Evolutionary conservation across 2,329 filamentous ascomycete genomes (phyloP), one percentile per base, ranked within the genome.

Genomic region (Venturia nashicola): DNA sequence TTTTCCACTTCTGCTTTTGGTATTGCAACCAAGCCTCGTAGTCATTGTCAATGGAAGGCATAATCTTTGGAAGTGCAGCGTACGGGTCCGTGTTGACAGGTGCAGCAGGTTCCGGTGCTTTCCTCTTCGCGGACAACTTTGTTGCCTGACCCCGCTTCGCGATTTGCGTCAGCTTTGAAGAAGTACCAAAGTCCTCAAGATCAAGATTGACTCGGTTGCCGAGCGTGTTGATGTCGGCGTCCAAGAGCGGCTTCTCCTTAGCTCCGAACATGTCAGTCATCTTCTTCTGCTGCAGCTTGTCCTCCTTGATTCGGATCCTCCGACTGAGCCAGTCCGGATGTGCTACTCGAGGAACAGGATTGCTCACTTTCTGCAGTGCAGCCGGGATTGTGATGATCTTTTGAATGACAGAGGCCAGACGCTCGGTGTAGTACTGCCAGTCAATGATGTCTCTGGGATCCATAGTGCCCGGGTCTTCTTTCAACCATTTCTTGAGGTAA

Each of bases 311-410:
- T 68, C 94, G 90, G 75, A 99, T 97, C 62, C 93, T 84, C 65
- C 91, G 86, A 71, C 97, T 91, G 42, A 99, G 82, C 94, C 94
- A 99, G 63, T 99, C 95, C 0, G 94, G 94, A 76, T 99, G 95
- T 7, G 89, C 82, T 14, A 99, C 91, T 68, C 95, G 83, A 16
- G 94, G 95, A 1, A 97, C 93, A 0, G 94, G 94, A 71, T 99
- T 99, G 63, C 87, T 84, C 64, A 99, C 83, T 76, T 96, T 97
- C 73, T 99, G 94, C 61, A 99, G 80, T 3, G 95, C 94, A 18
- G 94, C 95, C 2, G 94, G 94, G 68, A 99, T 99, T 1, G 95
- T 99, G 72, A 99, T 96, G 64, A 99, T 84, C 75, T 99, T 99
- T 76, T 99, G 94, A 61, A 99, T 95, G 64, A 99, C 94, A 0